A percentile compares a stretch with the other conserved stretches of the same genome.
Conservation (phyloP, 2,329 filamentous ascomycete species). For the Penicillium sp. region DNA sequence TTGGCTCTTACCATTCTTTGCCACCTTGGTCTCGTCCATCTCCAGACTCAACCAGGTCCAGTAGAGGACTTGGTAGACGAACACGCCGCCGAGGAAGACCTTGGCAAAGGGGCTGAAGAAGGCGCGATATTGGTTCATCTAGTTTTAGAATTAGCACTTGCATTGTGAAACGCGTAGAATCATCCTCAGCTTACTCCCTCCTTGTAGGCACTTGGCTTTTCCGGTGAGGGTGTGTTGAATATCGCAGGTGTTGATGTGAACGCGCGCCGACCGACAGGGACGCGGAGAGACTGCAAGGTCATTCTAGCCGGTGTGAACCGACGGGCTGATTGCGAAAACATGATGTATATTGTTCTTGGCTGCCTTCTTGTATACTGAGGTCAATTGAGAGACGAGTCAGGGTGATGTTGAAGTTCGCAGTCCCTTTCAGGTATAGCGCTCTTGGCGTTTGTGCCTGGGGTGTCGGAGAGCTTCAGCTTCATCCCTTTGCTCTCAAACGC, state of each 20-base stretch:
- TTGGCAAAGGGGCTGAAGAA: constrained; percentile 50
- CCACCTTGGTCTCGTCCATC: constrained; percentile 46
- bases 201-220: constrained; percentile 23
- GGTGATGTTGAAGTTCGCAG: constrained; percentile 14
- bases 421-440: constrained; percentile 4
- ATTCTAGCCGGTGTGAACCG: neutral
- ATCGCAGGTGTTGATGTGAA: constrained; percentile 10
- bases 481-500: neutral
- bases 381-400: constrained; percentile 8
- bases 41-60: constrained; percentile 52
- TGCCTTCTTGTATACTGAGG: constrained; percentile 1
- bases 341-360: neutral
- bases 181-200: constrained; percentile 28
- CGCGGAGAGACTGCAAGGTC: constrained; percentile 9
- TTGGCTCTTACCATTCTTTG: constrained; percentile 40
- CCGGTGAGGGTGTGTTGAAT: constrained; percentile 6
- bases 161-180: neutral
- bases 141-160: neutral
- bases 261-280: neutral
- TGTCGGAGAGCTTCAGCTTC: neutral
- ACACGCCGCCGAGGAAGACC: constrained; percentile 50
- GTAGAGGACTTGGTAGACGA: constrained; percentile 52
- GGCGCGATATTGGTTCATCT: constrained; percentile 44
- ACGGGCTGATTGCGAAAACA: constrained; percentile 4
- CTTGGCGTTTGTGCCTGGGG: constrained; percentile 9